Evolutionary conservation across 768 basidiomycete genomes (phyloP).

Genomic region (Russula abietina): DNA sequence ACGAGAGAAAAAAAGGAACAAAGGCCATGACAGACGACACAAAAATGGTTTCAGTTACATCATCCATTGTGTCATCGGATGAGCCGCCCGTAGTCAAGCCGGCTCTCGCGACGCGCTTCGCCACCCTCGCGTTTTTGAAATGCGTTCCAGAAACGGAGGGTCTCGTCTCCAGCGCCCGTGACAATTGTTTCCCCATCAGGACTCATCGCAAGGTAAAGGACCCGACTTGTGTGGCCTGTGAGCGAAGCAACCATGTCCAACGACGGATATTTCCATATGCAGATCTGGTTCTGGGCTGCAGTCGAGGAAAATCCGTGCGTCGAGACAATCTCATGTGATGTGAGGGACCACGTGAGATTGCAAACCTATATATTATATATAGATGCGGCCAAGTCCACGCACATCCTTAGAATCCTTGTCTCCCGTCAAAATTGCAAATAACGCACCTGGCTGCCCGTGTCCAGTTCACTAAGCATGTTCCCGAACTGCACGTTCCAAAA

Average conservation of each 20-base stretch:
- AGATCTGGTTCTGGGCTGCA: conserved; percentile 92
- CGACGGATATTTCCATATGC: conserved; percentile 91
- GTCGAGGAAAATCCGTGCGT: conserved; percentile 96
- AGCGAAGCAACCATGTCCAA: conserved; percentile 92
- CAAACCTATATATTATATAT: conserved; percentile 59
- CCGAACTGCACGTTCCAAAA: conserved; percentile 96
- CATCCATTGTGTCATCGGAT: conserved; percentile 30
- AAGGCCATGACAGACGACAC: neutral
- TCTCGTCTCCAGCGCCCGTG: conserved; percentile 97
- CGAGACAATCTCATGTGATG: conserved; percentile 94
- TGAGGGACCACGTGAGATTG: conserved; percentile 94
- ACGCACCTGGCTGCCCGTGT: conserved; percentile 91
- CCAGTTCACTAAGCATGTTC: conserved; percentile 75
- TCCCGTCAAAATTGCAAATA: neutral
- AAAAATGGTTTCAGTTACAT: neutral
- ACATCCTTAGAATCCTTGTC: neutral
- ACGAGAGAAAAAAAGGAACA: neutral
- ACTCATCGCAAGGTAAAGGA: conserved; percentile 95
- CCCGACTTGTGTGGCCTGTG: conserved; percentile 91
- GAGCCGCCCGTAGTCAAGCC: conserved; percentile 42
- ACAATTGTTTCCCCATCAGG: conserved; percentile 98
- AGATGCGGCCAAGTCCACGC: neutral
- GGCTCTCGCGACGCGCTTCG: conserved; percentile 35
- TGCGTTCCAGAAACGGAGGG: conserved; percentile 94
- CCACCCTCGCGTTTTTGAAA: conserved; percentile 69